Evolutionary conservation across 208 protist species (phyloP).

Genomic region (Balamuthia mandrillaris): DNA sequence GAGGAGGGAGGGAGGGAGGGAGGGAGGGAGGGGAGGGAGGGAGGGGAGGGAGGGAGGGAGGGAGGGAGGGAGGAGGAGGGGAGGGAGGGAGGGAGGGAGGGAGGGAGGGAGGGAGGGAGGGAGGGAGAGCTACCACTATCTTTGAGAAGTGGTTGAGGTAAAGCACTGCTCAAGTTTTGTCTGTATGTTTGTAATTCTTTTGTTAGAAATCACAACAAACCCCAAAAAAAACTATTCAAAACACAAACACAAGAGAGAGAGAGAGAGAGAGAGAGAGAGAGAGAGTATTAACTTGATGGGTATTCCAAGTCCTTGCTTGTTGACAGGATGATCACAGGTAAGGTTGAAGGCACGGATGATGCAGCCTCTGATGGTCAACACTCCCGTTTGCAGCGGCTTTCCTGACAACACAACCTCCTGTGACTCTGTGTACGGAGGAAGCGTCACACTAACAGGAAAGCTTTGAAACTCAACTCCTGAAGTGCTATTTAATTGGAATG

Average conservation of each 20-base stretch:
- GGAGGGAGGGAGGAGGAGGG: not conserved
- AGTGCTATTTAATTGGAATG: not conserved
- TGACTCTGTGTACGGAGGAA: not conserved
- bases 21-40: too few species aligned
- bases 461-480: not conserved
- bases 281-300: too few species aligned
- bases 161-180: not conserved
- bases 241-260: too few species aligned
- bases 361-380: not conserved
- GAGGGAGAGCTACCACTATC: not conserved
- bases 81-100: not conserved
- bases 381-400: not conserved
- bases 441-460: not conserved
- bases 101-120: not conserved
- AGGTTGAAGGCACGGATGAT: slow-evolving; percentile 3
- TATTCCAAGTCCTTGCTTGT: not conserved
- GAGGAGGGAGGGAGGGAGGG: too few species aligned
- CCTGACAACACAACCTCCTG: not conserved
- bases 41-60: not conserved
- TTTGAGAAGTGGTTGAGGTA: not conserved
- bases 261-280: not conserved
- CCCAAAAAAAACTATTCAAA: too few species aligned
- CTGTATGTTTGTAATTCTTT: not conserved
- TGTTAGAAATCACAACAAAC: not conserved
- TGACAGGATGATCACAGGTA: not conserved